Base-by-base conservation (phyloP, 345 rosid species). In the Moricandia arvensis region DNA sequence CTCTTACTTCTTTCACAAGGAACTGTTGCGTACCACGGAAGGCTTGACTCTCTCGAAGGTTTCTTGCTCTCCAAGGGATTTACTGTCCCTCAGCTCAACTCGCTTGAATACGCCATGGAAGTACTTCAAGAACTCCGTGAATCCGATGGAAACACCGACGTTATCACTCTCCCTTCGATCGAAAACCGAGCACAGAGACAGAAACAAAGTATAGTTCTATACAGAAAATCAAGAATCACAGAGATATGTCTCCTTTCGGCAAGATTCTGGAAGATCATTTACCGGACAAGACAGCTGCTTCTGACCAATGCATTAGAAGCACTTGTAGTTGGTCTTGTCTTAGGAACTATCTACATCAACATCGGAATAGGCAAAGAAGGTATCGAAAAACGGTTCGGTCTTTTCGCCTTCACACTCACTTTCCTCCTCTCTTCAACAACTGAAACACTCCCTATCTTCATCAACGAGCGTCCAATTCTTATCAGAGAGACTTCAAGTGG, bases 351-450 rank as follows among this genome's bases (percentile, higher is more conserved):
- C 71, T 93, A 88, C 84, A 85, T 90, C 72, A 86, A 93, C 74
- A 85, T 91, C 2, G 97, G 97, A 45, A 82, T 69, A 18, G 82
- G 82, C 69, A 89, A 86, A 75, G 84, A 81, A 80, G 98, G 96
- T 2, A 90, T 91, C 34, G 85, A 87, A 45, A 91, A 94, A 62
- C 83, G 98, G 75, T 91, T 83, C 33, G 98, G 98, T 41, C 84
- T 93, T 17, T 91, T 93, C 57, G 98, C 98, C 13, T 93, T 93
- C 82, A 91, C 96, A 3, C 96, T 93, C 74, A 93, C 98, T 0
- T 93, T 93, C 68, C 97, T 91, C 66, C 95, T 93, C 61, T 93
- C 98, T 26, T 86, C 96, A 38, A 91, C 93, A n/a, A 93, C 97
- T 0, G 97, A 93, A 76, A 87, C 97, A 16, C 93, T 94, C 4